Evolutionary conservation across 2,329 filamentous ascomycete species (phyloP).

Genomic region (Trichoderma pleuroti): DNA sequence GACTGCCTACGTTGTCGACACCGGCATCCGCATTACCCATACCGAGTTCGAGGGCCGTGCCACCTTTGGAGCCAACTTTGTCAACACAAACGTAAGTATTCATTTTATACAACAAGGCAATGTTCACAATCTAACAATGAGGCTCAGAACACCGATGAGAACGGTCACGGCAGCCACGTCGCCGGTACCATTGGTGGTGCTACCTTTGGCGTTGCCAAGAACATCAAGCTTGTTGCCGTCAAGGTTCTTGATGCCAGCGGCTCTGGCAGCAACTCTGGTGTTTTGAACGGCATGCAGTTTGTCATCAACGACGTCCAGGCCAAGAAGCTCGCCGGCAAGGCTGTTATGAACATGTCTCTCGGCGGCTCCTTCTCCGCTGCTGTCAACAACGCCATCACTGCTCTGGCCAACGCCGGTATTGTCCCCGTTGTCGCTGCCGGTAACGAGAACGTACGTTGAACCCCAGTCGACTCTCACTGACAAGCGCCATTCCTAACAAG

Average conservation of each 20-base stretch:
- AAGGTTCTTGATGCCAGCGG: constrained; percentile 55
- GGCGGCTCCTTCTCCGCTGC: constrained; percentile 48
- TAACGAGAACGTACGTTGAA: constrained; percentile 46
- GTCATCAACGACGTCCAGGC: constrained; percentile 45
- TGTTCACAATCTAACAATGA: constrained; percentile 7
- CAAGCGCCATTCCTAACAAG: not conserved
- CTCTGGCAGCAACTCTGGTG: constrained; percentile 35
- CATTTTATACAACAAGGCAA: not conserved
- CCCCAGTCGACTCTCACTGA: not conserved
- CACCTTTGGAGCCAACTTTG: constrained; percentile 50
- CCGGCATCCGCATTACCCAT: constrained; percentile 57
- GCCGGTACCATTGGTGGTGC: constrained; percentile 58
- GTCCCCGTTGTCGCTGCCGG: constrained; percentile 59
- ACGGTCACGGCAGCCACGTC: constrained; percentile 63
- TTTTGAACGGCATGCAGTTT: constrained; percentile 59
- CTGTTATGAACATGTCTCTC: constrained; percentile 63
- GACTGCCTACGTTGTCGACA: constrained; percentile 63
- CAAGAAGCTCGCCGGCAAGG: constrained; percentile 45
- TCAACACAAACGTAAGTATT: constrained; percentile 43
- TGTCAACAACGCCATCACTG: constrained; percentile 54
- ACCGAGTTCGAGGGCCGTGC: constrained; percentile 55
- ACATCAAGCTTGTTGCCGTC: constrained; percentile 52
- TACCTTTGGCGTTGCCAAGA: constrained; percentile 62
- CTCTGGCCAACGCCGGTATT: constrained; percentile 47
- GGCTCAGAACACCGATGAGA: constrained; percentile 48